phyloP scores from a whole-genome alignment of 352 stramenopile species.

The Phytophthora sansomeana region DNA sequence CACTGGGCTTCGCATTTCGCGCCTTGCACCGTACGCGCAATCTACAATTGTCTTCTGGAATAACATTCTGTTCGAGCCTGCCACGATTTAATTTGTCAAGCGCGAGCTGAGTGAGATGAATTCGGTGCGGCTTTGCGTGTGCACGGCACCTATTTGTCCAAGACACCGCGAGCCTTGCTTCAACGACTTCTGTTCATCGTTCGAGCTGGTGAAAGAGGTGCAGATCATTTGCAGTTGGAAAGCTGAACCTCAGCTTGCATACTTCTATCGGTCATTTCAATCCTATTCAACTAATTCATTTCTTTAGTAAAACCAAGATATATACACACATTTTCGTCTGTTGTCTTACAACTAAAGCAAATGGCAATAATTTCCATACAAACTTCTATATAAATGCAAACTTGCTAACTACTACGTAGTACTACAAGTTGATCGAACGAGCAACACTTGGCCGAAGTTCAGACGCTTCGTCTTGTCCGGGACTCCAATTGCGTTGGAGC shows the following conservation, averaged over 20 bases:
- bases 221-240: constrained; percentile 2
- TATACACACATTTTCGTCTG: background rate
- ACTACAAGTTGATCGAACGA: constrained; percentile 2
- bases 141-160: background rate
- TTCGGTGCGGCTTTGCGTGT: background rate
- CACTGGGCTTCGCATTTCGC: background rate
- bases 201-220: constrained; percentile 3
- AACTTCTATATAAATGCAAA: constrained; percentile 12
- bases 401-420: background rate
- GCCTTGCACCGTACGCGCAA: background rate
- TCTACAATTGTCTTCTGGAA: constrained; percentile 15
- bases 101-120: background rate
- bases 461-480: background rate
- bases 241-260: background rate
- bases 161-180: constrained; percentile 1
- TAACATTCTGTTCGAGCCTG: constrained; percentile 12
- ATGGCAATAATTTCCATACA: constrained; percentile 5
- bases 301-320: constrained; percentile 13
- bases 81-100: constrained; percentile 2
- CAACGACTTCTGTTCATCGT: background rate
- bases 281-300: background rate
- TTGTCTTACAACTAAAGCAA: background rate
- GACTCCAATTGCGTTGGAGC: background rate
- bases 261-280: background rate
- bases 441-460: background rate